A percentile compares a stretch with the other conserved stretches of the same genome.
Conservation (phyloP, 1,139 yeast species). For the Candida smagusa region DNA sequence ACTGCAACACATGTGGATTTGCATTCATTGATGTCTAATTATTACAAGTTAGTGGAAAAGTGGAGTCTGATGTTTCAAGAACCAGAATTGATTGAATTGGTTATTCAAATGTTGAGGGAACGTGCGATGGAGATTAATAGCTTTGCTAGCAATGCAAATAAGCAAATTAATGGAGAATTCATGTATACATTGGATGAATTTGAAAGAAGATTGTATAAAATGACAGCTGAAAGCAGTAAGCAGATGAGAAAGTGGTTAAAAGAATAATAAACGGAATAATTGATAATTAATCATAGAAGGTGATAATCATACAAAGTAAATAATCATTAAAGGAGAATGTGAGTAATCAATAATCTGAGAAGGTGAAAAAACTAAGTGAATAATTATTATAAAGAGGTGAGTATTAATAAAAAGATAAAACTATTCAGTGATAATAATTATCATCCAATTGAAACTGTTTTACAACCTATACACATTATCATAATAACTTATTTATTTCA, state of each 20-base stretch:
- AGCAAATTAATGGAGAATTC: constrained; percentile 47
- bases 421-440: too few species aligned
- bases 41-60: constrained; percentile 63
- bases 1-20: constrained; percentile 67
- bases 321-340: too few species aligned
- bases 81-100: constrained; percentile 54
- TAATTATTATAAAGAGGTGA: too few species aligned
- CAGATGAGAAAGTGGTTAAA: constrained; percentile 61
- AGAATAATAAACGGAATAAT: too few species aligned
- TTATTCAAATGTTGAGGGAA: constrained; percentile 53
- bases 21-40: constrained; percentile 63
- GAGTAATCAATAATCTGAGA: too few species aligned
- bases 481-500: too few species aligned
- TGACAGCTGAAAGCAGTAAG: constrained; percentile 59
- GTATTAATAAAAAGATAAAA: too few species aligned
- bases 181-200: constrained; percentile 69
- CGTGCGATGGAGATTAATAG: constrained; percentile 72
- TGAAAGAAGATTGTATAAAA: constrained; percentile 59
- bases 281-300: too few species aligned
- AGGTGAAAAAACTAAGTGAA: too few species aligned
- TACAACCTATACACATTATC: too few species aligned
- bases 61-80: constrained; percentile 75
- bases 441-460: too few species aligned
- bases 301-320: too few species aligned
- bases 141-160: constrained; percentile 56